Evolutionary conservation across 2,329 filamentous ascomycete species (phyloP).

Genomic region (Aplosporella prunicola): DNA sequence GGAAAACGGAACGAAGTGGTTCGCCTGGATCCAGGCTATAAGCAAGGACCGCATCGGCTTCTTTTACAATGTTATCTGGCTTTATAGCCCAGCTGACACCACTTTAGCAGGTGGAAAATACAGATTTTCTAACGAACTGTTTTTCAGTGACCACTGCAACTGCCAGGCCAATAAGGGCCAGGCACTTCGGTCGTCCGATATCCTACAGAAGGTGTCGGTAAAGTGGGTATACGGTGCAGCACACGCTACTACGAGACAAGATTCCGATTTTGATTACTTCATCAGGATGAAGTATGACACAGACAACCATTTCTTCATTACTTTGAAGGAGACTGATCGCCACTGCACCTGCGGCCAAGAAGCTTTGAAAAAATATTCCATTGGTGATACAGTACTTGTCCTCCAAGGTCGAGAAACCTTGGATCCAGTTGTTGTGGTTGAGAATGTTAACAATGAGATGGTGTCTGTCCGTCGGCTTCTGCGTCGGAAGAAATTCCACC

Average conservation of each 20-base stretch:
- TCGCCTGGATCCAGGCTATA: conserved; percentile 57
- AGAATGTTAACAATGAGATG: conserved; percentile 22
- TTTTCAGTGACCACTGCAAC: conserved; percentile 67
- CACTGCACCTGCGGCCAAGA: neutral
- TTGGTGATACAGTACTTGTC: conserved; percentile 13
- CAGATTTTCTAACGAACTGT: conserved; percentile 62
- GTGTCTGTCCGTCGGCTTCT: conserved; percentile 44
- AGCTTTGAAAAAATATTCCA: conserved; percentile 7
- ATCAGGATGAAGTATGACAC: conserved; percentile 61
- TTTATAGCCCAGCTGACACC: conserved; percentile 64
- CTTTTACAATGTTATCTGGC: conserved; percentile 52
- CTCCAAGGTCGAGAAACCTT: conserved; percentile 32
- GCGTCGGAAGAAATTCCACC: conserved; percentile 35
- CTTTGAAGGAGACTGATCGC: conserved; percentile 45
- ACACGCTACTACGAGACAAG: conserved; percentile 33
- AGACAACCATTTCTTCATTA: conserved; percentile 52
- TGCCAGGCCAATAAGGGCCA: conserved; percentile 47
- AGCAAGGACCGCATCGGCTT: conserved; percentile 23
- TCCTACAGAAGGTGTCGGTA: conserved; percentile 50
- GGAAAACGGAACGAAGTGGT: conserved; percentile 50
- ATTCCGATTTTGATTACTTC: conserved; percentile 45
- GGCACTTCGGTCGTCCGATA: too few species aligned
- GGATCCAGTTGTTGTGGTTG: conserved; percentile 55
- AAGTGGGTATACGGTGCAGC: conserved; percentile 46
- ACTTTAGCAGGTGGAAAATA: conserved; percentile 59